Conservation (phyloP, 352 stramenopile species). For the Phytophthora quininea region DNA sequence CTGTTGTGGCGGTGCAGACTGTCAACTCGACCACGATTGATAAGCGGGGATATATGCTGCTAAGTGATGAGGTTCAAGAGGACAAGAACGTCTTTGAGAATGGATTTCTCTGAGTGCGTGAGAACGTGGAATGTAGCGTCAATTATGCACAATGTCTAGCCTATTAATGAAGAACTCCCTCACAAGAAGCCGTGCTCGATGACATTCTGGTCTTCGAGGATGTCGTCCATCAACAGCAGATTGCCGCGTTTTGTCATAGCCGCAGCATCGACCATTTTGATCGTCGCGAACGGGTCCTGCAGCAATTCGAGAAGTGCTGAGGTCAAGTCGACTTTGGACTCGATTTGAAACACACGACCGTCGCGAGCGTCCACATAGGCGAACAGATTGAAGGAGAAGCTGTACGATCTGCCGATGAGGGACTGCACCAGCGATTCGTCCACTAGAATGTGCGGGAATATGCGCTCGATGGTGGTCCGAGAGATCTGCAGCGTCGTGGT, state of each 20-base stretch:
- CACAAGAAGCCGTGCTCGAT: conserved; percentile 46
- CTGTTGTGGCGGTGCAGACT: conserved; percentile 44
- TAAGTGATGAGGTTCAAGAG: conserved; percentile 37
- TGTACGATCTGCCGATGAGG: conserved; percentile 52
- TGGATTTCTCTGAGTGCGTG: conserved; percentile 25
- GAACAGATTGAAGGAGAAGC: conserved; percentile 43
- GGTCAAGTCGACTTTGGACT: conserved; percentile 48
- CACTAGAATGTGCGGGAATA: conserved; percentile 50
- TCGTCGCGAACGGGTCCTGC: conserved; percentile 39
- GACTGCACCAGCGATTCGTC: conserved; percentile 49
- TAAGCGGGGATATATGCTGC: conserved; percentile 38
- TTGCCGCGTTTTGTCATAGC: conserved; percentile 49
- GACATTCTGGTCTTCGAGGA: conserved; percentile 40
- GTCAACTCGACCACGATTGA: conserved; percentile 43
- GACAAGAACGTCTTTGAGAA: conserved; percentile 45
- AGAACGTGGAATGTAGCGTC: too few species aligned
- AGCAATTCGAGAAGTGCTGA: conserved; percentile 45
- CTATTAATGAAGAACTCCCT: background rate
- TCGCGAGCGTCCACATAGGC: conserved; percentile 31
- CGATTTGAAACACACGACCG: conserved; percentile 48
- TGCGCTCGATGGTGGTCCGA: conserved; percentile 36
- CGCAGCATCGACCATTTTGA: conserved; percentile 45
- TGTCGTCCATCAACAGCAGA: conserved; percentile 26
- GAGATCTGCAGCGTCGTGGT: conserved; percentile 43
- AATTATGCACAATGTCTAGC: too few species aligned